Evolutionary conservation across 306 rosid genomes (phyloP), one percentile per base, ranked within the genome.

Genomic region (Vigna reflexopilosa): DNA sequence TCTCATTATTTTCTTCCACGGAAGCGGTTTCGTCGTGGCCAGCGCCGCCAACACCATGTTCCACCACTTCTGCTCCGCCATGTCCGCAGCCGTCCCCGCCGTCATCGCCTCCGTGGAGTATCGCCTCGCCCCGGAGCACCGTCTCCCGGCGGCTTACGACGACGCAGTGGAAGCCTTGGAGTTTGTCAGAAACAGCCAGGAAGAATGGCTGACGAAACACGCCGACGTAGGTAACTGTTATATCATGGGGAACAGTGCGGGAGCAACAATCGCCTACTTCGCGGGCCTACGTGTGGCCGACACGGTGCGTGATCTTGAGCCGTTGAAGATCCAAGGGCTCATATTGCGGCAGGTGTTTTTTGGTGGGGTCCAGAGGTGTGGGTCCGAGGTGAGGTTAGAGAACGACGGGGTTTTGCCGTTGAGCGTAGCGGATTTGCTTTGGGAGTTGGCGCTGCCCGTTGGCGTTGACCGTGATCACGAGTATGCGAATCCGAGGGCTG

Each of bases 121-220:
- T 76, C 84, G 89, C 16, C 88, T 89, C 1, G 85, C 89, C 3
- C 93, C 88, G 7, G 89, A 87, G 76, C 86, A 87, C 51, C 84
- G 86, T 4, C 79, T 80, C 17, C 88, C 90, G 7, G 88, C 88
- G 2, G 88, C 93, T 0, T 89, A 69, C 17, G 88, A 89, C 0
- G 91, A 87, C 45, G 93, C 80, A 3, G 3, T 80, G 79, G 91
- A 87, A 16, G 85, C 93, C 6, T 13, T 89, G 52, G 74, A 38
- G 48, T 82, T 75, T 71, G 64, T 89, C 11, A 72, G 56, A 75
- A 15, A 34, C 20, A 44, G 40, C 24, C 4, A 24, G 0, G 87
- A 87, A 4, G 86, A 72, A 1, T 90, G 91, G 91, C 4, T 90
- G 55, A 72, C 38, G 0, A 3, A n/a, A 2, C 54, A 67, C 24